A percentile compares a stretch with the other conserved stretches of the same genome.
Conservation (phyloP, 2,329 filamentous ascomycete genomes). For the Dactylellina drechsleri region DNA sequence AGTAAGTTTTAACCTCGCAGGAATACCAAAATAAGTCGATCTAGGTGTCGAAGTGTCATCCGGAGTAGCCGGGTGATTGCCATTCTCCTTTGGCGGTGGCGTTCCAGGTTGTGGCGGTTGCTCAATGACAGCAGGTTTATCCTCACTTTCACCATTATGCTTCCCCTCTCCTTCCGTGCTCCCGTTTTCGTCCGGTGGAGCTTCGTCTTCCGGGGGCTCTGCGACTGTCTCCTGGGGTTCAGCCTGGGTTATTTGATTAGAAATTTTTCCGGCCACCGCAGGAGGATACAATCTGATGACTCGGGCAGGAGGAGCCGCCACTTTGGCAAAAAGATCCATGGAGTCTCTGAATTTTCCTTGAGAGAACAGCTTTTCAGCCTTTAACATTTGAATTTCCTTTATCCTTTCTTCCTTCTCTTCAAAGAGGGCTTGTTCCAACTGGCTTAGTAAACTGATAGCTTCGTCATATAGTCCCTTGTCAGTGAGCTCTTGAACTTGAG, state of each 20-base stretch:
- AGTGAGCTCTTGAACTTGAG: constrained; percentile 84
- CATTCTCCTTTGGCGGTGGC: constrained; percentile 46
- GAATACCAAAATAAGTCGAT: constrained; percentile 40
- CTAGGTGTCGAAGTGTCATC: constrained; percentile 24
- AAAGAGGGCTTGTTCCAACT: constrained; percentile 92
- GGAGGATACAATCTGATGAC: constrained; percentile 86
- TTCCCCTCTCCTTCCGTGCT: constrained; percentile 44
- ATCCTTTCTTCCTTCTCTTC: constrained; percentile 78
- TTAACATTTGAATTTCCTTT: constrained; percentile 87
- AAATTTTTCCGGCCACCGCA: constrained; percentile 83
- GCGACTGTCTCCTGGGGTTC: constrained; percentile 65
- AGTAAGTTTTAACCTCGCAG: constrained; percentile 37
- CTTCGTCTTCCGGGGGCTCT: constrained; percentile 19
- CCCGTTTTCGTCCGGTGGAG: constrained; percentile 61
- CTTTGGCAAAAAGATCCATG: constrained; percentile 89
- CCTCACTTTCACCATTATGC: constrained; percentile 65
- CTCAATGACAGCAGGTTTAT: constrained; percentile 63
- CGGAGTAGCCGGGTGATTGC: constrained; percentile 31
- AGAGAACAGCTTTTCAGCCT: constrained; percentile 85
- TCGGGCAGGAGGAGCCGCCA: constrained; percentile 86
- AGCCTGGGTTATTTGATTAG: constrained; percentile 62
- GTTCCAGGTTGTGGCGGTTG: constrained; percentile 63
- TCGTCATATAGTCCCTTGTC: constrained; percentile 81
- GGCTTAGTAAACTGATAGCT: constrained; percentile 84
- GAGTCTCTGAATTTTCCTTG: constrained; percentile 84